Conservation (phyloP, 768 basidiomycete species). For the Termitomyces sp. region DNA sequence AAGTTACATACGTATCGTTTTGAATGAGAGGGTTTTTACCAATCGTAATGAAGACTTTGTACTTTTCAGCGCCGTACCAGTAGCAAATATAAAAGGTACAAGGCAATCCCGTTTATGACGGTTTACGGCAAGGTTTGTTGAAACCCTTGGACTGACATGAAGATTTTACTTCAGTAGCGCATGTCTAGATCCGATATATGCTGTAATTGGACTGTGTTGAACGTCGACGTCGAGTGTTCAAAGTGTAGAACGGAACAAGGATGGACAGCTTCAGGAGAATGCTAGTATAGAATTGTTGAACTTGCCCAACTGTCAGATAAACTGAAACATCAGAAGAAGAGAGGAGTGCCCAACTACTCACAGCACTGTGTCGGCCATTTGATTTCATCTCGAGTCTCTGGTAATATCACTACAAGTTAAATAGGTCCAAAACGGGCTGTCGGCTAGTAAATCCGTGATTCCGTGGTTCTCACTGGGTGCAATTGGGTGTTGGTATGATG, state of each 20-base stretch:
- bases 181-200: not conserved
- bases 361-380: not conserved
- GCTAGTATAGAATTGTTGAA: not conserved
- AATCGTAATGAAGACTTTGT: not conserved
- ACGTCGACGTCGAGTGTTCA: not conserved
- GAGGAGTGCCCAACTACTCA: not conserved
- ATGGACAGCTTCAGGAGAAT: not conserved
- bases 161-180: not conserved
- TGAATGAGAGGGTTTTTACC: not conserved
- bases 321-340: not conserved
- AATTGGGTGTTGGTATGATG: not conserved
- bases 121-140: not conserved
- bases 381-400: not conserved
- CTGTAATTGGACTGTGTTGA: not conserved
- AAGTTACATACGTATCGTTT: not conserved
- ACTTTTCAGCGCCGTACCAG: not conserved
- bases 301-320: conserved; percentile 7
- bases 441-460: not conserved
- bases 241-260: conserved; percentile 4
- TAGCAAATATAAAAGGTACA: not conserved
- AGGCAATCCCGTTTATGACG: not conserved
- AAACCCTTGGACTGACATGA: not conserved
- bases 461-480: not conserved
- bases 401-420: not conserved
- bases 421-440: not conserved